These are phyloP conservation scores for Tolypocladium pustulatum DNA, from an alignment of 2,329 filamentous ascomycete species.

Conservation along the genomic window DNA sequence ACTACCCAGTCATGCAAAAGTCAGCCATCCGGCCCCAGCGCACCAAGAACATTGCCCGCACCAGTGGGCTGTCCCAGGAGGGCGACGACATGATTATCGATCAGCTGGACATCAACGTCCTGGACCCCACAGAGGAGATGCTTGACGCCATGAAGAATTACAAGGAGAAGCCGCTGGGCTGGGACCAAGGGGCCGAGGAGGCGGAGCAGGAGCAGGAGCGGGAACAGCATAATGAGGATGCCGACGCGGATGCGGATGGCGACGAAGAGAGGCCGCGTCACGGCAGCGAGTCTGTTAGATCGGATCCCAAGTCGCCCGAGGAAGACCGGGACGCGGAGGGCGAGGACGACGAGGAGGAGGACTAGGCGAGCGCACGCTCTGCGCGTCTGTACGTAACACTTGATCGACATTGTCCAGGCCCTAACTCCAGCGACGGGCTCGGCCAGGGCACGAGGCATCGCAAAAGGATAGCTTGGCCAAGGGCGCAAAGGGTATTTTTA, in stretches of 20 bases:
- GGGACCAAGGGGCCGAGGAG: conserved; percentile 28
- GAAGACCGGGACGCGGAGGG: conserved; percentile 32
- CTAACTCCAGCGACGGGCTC: not conserved
- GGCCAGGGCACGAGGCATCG: not conserved
- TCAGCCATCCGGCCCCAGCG: conserved; percentile 52
- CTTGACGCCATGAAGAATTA: conserved; percentile 40
- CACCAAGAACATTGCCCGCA: conserved; percentile 51
- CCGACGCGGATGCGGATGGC: conserved; percentile 17
- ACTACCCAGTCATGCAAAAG: conserved; percentile 59
- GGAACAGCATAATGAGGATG: conserved; percentile 12
- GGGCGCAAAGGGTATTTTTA: not conserved
- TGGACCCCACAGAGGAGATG: conserved; percentile 45
- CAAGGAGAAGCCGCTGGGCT: conserved; percentile 41
- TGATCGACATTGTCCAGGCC: not conserved
- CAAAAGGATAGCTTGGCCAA: not conserved
- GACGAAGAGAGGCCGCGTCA: conserved; percentile 7
- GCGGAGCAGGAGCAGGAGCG: conserved; percentile 18
- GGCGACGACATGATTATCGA: conserved; percentile 43
- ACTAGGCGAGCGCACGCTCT: not conserved
- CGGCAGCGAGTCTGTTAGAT: conserved; percentile 11
- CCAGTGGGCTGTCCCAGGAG: conserved; percentile 31
- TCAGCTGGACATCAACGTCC: conserved; percentile 43
- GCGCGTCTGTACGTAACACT: not conserved
- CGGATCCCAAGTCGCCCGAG: conserved; percentile 16
- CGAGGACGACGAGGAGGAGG: conserved; percentile 28